phyloP scores from a whole-genome alignment of 352 stramenopile species.

The Globisporangium splendens region DNA sequence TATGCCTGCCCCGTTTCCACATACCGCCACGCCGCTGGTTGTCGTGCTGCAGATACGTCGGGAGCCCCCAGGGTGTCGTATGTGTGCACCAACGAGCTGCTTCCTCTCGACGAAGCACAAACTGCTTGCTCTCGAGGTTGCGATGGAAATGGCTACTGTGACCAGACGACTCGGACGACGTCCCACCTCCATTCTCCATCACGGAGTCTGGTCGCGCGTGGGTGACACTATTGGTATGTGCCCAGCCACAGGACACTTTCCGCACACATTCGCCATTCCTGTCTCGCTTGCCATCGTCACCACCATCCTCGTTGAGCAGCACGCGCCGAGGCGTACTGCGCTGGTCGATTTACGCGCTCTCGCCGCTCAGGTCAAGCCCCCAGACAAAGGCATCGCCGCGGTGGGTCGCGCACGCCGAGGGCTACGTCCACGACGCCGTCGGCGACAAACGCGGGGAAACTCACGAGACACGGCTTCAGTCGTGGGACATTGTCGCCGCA shows the following conservation, averaged over 20 bases:
- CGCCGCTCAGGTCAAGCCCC: slow-evolving; percentile 55
- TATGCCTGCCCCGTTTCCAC: too few relatives aligned
- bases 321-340: slow-evolving; percentile 28
- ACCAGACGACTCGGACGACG: too few relatives aligned
- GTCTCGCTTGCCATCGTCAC: too few relatives aligned
- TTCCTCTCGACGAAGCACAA: slow-evolving; percentile 9
- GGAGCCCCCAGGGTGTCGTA: slow-evolving; percentile 4
- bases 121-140: slow-evolving; percentile 10
- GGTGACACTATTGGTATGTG: slow-evolving; percentile 60
- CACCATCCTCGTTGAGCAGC: slow-evolving; percentile 3
- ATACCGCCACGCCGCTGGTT: background rate
- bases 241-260: slow-evolving; percentile 60
- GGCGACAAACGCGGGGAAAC: slow-evolving; percentile 28
- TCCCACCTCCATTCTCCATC: too few relatives aligned
- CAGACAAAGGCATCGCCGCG: slow-evolving; percentile 47
- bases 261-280: slow-evolving; percentile 33
- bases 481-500: slow-evolving; percentile 49
- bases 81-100: slow-evolving; percentile 4
- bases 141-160: slow-evolving; percentile 7
- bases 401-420: slow-evolving; percentile 45
- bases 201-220: slow-evolving; percentile 11
- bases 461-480: slow-evolving; percentile 38
- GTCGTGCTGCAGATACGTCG: background rate
- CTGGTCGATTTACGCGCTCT: slow-evolving; percentile 37
- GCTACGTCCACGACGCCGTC: slow-evolving; percentile 56